Evolutionary conservation across 148 eudicot species (phyloP).

Genomic region (Camellia lanceoleosa): DNA sequence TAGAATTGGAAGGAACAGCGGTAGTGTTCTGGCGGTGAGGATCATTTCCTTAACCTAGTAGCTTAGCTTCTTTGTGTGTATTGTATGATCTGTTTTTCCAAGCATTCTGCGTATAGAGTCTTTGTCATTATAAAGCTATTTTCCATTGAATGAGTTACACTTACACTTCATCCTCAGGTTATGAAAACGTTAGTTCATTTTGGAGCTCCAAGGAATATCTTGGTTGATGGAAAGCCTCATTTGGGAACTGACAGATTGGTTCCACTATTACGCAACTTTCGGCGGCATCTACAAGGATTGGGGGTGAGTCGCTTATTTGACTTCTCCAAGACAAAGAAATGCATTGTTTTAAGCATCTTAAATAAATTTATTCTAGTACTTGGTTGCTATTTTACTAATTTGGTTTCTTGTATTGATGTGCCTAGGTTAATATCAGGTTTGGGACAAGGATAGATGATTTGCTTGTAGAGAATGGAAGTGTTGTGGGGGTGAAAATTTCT

Average conservation of each 20-base stretch:
- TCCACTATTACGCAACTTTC: constrained; percentile 81
- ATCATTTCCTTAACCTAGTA: constrained; percentile 15
- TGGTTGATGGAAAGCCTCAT: constrained; percentile 97
- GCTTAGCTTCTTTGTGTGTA: constrained; percentile 3
- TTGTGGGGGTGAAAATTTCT: constrained; percentile 76
- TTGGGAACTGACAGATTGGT: constrained; percentile 92
- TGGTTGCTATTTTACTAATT: constrained; percentile 6
- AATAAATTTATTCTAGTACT: neutral
- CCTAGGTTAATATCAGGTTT: constrained; percentile 76
- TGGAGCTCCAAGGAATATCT: constrained; percentile 88
- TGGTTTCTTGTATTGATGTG: constrained; percentile 12
- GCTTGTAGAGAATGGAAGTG: constrained; percentile 52
- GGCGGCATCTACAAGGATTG: constrained; percentile 69
- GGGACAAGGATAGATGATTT: constrained; percentile 94
- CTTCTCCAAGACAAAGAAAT: constrained; percentile 8
- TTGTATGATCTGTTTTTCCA: constrained; percentile 4
- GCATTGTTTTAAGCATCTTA: neutral
- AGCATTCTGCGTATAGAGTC: neutral
- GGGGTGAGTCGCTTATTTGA: constrained; percentile 55
- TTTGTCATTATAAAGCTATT: neutral
- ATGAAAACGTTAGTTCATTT: constrained; percentile 86
- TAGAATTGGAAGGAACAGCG: constrained; percentile 92
- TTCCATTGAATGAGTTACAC: neutral
- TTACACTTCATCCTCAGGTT: constrained; percentile 40
- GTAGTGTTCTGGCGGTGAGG: constrained; percentile 79